Percentiles rank a stretch among this genome's conserved stretches.
phyloP scores from a whole-genome alignment of 1,284 basidiomycete genomes.

The Pascua guehoae region DNA sequence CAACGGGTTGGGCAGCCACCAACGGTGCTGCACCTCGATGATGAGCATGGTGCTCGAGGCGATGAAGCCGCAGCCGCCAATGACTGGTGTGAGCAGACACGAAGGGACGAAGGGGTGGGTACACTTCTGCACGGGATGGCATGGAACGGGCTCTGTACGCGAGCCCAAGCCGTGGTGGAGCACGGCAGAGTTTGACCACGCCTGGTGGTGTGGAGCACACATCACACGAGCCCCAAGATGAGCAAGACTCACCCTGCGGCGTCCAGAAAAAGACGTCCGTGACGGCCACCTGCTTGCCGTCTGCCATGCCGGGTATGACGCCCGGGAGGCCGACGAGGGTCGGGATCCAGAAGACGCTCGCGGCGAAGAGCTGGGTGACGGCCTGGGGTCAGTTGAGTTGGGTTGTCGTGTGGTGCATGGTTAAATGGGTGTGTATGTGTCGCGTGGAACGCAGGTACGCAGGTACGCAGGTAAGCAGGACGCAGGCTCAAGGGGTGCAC shows the following conservation, averaged over 20 bases:
- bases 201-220: too few relatives aligned
- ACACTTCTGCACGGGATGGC: too few relatives aligned
- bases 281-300: conserved; percentile 29
- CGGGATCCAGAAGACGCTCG: conserved; percentile 59
- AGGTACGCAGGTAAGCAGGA: too few relatives aligned
- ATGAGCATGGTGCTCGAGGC: conserved; percentile 56
- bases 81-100: conserved; percentile 49
- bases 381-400: conserved; percentile 30
- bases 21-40: conserved; percentile 58
- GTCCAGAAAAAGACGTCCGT: conserved; percentile 54
- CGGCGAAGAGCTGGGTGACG: conserved; percentile 55
- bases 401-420: too few relatives aligned
- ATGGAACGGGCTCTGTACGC: too few relatives aligned
- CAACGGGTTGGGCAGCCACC: conserved; percentile 50
- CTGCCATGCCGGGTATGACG: conserved; percentile 46
- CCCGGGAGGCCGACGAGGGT: conserved; percentile 57
- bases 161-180: too few relatives aligned
- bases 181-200: too few relatives aligned
- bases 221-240: too few relatives aligned
- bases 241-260: conserved; percentile 36
- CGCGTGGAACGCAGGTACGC: too few relatives aligned
- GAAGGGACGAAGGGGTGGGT: too few relatives aligned
- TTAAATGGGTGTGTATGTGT: too few relatives aligned
- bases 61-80: conserved; percentile 60
- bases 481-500: too few relatives aligned